A percentile compares a stretch with the other conserved stretches of the same genome.
Evolutionary conservation across 306 rosid species (phyloP).

Genomic region (Inga leiocalycina): DNA sequence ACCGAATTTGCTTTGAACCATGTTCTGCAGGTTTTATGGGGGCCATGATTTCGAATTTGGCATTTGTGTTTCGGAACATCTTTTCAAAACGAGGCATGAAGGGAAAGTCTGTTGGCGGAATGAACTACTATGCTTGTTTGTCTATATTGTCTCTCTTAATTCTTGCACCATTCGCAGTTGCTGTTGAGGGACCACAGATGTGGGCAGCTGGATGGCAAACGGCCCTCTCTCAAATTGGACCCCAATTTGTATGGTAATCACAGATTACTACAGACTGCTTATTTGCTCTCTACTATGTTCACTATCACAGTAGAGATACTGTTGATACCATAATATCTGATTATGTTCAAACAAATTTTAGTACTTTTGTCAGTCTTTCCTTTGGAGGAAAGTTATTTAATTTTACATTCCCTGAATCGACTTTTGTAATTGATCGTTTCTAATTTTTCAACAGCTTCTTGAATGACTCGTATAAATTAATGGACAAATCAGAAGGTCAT

Average conservation of each 20-base stretch:
- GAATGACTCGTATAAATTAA: background rate
- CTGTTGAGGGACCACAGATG: slow-evolving; percentile 88
- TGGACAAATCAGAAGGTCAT: background rate
- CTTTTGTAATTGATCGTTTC: background rate
- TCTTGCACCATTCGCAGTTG: slow-evolving; percentile 85
- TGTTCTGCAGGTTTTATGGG: slow-evolving; percentile 87
- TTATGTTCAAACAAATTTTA: background rate
- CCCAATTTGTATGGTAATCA: slow-evolving; percentile 75
- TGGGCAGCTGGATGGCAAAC: slow-evolving; percentile 87
- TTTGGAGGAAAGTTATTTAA: slow-evolving; percentile 10
- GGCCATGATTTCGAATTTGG: slow-evolving; percentile 96
- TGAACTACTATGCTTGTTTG: slow-evolving; percentile 94
- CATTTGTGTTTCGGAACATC: slow-evolving; percentile 85
- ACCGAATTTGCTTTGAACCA: slow-evolving; percentile 22
- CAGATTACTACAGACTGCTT: background rate
- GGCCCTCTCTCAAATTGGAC: slow-evolving; percentile 78
- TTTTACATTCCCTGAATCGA: slow-evolving; percentile 8
- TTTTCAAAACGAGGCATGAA: slow-evolving; percentile 92
- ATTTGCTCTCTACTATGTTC: slow-evolving; percentile 16
- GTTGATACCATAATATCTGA: background rate
- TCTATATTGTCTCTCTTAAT: slow-evolving; percentile 74
- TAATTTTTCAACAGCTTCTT: background rate
- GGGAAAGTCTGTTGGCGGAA: slow-evolving; percentile 90
- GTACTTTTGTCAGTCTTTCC: background rate
- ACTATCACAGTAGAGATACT: background rate